These are phyloP conservation scores for Syzygium grande DNA, from an alignment of 345 rosid genomes.

Conservation along the genomic window DNA sequence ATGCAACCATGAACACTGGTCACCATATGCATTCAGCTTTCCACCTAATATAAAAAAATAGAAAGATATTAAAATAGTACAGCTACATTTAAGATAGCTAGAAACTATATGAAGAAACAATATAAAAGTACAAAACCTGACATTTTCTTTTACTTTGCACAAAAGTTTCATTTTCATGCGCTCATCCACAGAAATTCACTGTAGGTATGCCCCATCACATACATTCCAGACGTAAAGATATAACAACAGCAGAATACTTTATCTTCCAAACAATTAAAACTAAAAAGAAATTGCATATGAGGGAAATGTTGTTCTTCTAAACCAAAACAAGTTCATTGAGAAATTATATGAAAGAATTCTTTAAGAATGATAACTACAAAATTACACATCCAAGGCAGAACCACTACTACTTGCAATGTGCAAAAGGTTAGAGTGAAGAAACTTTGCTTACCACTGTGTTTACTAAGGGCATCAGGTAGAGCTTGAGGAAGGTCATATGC, in stretches of 20 bases:
- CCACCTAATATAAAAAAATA: slow-evolving; percentile 28
- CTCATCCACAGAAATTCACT: not conserved
- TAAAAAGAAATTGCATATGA: not conserved
- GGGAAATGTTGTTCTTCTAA: not conserved
- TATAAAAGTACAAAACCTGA: not conserved
- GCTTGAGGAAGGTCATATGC: slow-evolving; percentile 46
- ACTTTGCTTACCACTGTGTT: slow-evolving; percentile 45
- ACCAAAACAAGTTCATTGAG: not conserved
- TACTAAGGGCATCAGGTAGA: slow-evolving; percentile 45
- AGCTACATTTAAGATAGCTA: not conserved
- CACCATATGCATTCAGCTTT: slow-evolving; percentile 26
- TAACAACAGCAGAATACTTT: not conserved
- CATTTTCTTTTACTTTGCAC: not conserved
- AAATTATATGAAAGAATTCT: not conserved
- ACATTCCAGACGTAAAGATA: not conserved
- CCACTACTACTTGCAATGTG: not conserved
- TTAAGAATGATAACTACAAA: not conserved
- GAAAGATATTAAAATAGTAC: not conserved
- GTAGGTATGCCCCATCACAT: not conserved
- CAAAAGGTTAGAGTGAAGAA: not conserved
- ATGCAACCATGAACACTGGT: slow-evolving; percentile 45
- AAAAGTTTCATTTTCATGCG: not conserved
- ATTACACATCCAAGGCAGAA: not conserved
- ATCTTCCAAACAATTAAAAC: not conserved
- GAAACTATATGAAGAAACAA: not conserved